These are phyloP conservation scores for Phyllosticta paracitricarpa DNA, from an alignment of 2,329 filamentous ascomycete genomes.

Conservation along the genomic window DNA sequence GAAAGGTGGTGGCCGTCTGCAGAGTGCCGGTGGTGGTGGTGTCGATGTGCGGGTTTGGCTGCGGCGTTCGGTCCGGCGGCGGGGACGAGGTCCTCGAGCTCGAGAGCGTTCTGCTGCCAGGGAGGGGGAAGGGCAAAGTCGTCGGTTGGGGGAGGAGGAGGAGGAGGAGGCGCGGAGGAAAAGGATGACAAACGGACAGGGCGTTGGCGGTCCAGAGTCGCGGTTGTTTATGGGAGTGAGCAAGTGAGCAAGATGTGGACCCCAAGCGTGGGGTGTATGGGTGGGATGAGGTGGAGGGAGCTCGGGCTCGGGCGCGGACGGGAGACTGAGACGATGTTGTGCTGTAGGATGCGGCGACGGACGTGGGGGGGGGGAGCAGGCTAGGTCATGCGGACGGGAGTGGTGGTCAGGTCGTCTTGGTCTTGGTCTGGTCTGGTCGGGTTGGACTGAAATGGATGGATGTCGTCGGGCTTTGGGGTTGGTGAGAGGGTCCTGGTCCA, in stretches of 20 bases:
- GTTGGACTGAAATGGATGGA: neutral
- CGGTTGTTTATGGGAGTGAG: neutral
- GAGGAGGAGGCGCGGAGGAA: neutral
- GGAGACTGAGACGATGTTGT: neutral
- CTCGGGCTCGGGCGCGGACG: neutral
- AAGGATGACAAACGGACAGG: neutral
- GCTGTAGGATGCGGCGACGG: neutral
- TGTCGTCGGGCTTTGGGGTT: too few species aligned
- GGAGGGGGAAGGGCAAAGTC: neutral
- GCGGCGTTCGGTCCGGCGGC: neutral
- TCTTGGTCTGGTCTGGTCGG: too few species aligned
- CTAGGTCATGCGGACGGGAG: constrained; percentile 1
- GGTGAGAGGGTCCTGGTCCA: too few species aligned
- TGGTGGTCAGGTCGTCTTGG: too few species aligned
- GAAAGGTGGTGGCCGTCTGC: neutral
- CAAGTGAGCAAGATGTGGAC: neutral
- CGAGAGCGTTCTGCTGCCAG: constrained; percentile 1
- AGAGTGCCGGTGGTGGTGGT: neutral
- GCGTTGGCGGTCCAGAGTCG: constrained; percentile 6
- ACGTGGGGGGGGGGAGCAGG: constrained; percentile 1
- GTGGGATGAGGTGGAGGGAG: constrained; percentile 1
- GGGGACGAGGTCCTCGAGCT: constrained; percentile 6
- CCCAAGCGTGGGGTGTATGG: neutral
- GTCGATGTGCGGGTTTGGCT: neutral
- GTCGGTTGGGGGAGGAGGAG: neutral